These are phyloP conservation scores for Diophrys sp. DNA, from an alignment of 73 alveolate species.

Conservation along the genomic window DNA sequence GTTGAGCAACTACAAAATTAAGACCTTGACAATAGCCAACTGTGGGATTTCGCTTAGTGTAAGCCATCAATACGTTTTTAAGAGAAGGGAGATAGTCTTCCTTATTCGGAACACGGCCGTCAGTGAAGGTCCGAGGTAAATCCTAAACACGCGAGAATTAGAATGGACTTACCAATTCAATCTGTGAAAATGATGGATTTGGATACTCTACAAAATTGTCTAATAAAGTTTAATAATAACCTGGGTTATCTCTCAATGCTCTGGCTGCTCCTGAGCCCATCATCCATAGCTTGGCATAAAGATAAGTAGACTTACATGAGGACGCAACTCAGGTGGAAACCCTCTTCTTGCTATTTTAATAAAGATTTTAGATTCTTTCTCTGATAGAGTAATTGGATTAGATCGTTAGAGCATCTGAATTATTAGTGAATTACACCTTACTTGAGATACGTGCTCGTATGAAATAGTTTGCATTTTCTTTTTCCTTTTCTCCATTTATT, in stretches of 20 bases:
- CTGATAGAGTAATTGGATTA: neutral
- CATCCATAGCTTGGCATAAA: slow-evolving; percentile 64
- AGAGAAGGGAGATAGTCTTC: slow-evolving; percentile 46
- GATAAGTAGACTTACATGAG: slow-evolving; percentile 24
- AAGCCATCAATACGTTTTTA: slow-evolving; percentile 68
- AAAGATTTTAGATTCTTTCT: neutral
- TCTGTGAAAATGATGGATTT: slow-evolving; percentile 52
- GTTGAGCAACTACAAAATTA: slow-evolving; percentile 83
- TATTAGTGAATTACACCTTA: neutral
- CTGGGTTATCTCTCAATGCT: slow-evolving; percentile 58
- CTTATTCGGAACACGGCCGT: slow-evolving; percentile 48
- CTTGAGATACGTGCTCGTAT: neutral
- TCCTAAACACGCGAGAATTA: neutral
- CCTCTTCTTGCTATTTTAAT: neutral
- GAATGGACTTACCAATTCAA: slow-evolving; percentile 57
- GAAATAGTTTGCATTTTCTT: neutral
- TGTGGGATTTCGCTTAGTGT: slow-evolving; percentile 81
- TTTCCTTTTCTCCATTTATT: neutral
- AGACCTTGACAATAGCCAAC: slow-evolving; percentile 92
- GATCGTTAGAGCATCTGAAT: neutral
- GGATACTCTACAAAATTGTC: slow-evolving; percentile 38
- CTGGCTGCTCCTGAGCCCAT: slow-evolving; percentile 68
- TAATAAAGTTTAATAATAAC: slow-evolving; percentile 44
- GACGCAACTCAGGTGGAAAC: slow-evolving; percentile 19
- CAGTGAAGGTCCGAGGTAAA: slow-evolving; percentile 80